Evolutionary conservation across 75 land plant genomes (phyloP).

Genomic region (Isoetes taiwanensis): DNA sequence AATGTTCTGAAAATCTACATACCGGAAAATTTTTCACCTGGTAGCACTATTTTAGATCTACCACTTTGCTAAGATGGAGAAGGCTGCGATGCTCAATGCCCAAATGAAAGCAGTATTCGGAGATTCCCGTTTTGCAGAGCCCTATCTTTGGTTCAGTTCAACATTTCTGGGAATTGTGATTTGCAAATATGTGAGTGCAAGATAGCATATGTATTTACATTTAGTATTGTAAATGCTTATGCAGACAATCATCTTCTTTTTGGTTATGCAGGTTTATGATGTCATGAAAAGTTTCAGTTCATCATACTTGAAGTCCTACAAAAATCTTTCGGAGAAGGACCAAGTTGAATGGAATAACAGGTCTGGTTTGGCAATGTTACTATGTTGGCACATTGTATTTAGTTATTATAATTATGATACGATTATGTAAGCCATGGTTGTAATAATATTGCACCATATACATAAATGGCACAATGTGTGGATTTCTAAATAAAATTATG

Average conservation of each 20-base stretch:
- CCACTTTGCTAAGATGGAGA: neutral
- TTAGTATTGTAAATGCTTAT: neutral
- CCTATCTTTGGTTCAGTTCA: neutral
- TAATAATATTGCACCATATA: no score
- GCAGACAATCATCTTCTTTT: neutral
- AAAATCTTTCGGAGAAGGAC: neutral
- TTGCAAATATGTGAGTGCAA: constrained; percentile 4
- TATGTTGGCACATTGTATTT: neutral
- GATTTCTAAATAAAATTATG: no score
- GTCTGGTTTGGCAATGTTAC: neutral
- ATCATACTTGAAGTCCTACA: neutral
- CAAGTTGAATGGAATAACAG: constrained; percentile 5
- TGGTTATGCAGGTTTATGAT: neutral
- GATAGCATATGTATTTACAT: no score
- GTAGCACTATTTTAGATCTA: no score
- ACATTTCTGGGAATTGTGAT: neutral
- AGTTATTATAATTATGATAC: neutral
- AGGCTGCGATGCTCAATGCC: neutral
- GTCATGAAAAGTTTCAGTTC: neutral
- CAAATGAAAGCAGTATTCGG: neutral
- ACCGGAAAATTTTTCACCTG: no score
- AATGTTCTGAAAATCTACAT: no score
- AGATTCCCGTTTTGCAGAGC: neutral
- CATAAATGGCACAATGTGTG: no score
- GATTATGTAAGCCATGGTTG: no score